These are phyloP conservation scores for Sphaerulina vaccinii DNA, from an alignment of 2,329 filamentous ascomycete species.

Conservation along the genomic window DNA sequence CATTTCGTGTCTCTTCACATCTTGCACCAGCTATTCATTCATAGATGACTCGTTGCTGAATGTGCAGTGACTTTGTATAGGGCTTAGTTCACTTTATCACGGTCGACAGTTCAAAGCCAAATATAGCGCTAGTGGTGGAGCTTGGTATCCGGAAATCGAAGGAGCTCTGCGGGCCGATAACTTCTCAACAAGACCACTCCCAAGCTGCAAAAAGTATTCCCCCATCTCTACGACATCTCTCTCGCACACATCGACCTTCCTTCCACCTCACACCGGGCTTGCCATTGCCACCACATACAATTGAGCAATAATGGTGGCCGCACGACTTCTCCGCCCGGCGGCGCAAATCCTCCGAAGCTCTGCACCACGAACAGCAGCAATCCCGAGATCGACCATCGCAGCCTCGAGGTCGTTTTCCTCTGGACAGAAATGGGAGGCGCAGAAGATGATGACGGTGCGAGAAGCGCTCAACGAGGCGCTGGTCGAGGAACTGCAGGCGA, in stretches of 20 bases:
- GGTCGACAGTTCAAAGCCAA: background rate
- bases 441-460: constrained; percentile 92
- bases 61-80: background rate
- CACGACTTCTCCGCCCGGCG: constrained; percentile 64
- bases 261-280: background rate
- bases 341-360: constrained; percentile 60
- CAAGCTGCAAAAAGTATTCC: too few species aligned
- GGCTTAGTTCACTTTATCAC: background rate
- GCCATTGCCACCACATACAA: constrained; percentile 5
- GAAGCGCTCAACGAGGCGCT: constrained; percentile 97
- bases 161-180: background rate
- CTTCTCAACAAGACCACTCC: background rate
- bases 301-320: constrained; percentile 52
- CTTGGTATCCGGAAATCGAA: background rate
- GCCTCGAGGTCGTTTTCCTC: constrained; percentile 57
- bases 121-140: background rate
- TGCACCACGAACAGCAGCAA: constrained; percentile 34
- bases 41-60: background rate
- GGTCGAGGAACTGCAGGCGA: constrained; percentile 91
- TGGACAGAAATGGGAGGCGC: constrained; percentile 46
- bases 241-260: background rate
- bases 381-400: constrained; percentile 54
- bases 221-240: background rate
- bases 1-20: background rate
- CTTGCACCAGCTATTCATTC: too few species aligned